These are phyloP conservation scores for Bryoerythrophyllum caledonicum DNA, from an alignment of 225 moss, liverwort and hornwort genomes.

Conservation along the genomic window DNA sequence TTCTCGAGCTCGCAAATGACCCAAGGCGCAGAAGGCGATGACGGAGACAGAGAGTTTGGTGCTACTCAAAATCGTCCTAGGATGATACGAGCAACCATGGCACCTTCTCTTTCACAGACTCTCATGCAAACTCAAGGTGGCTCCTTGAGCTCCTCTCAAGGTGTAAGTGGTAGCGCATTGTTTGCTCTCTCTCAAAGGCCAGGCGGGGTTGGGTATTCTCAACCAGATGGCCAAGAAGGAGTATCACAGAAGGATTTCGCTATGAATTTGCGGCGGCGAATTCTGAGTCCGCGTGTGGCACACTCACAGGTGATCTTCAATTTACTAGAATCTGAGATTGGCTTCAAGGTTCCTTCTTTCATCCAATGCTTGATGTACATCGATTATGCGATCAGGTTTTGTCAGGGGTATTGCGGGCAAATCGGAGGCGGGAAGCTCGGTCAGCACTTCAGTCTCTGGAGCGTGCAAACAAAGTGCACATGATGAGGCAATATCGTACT, in stretches of 20 bases:
- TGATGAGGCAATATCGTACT: slow-evolving; percentile 88
- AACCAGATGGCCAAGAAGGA: slow-evolving; percentile 39
- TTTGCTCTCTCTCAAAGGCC: slow-evolving; percentile 77
- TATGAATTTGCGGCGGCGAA: slow-evolving; percentile 55
- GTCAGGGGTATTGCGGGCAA: slow-evolving; percentile 70
- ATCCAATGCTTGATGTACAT: slow-evolving; percentile 12
- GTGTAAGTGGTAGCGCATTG: slow-evolving; percentile 67
- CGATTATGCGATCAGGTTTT: slow-evolving; percentile 35
- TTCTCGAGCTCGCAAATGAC: slow-evolving; percentile 68
- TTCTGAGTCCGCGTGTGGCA: slow-evolving; percentile 57
- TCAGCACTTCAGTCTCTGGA: slow-evolving; percentile 67
- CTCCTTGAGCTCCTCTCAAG: slow-evolving; percentile 45
- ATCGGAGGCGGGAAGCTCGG: slow-evolving; percentile 80
- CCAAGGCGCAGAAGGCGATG: slow-evolving; percentile 41
- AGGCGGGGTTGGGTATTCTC: slow-evolving; percentile 38
- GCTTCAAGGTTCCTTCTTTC: slow-evolving; percentile 14
- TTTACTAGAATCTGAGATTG: slow-evolving; percentile 10
- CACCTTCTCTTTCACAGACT: slow-evolving; percentile 56
- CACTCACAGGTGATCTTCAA: slow-evolving; percentile 62
- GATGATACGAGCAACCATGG: slow-evolving; percentile 80
- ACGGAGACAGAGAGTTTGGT: slow-evolving; percentile 29
- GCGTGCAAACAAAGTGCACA: slow-evolving; percentile 89
- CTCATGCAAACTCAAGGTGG: slow-evolving; percentile 61
- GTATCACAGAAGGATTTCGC: slow-evolving; percentile 30
- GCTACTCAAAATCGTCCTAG: slow-evolving; percentile 42